Base-by-base conservation (phyloP, 2,329 filamentous ascomycete species). In the Malbranchea zuffiana region DNA sequence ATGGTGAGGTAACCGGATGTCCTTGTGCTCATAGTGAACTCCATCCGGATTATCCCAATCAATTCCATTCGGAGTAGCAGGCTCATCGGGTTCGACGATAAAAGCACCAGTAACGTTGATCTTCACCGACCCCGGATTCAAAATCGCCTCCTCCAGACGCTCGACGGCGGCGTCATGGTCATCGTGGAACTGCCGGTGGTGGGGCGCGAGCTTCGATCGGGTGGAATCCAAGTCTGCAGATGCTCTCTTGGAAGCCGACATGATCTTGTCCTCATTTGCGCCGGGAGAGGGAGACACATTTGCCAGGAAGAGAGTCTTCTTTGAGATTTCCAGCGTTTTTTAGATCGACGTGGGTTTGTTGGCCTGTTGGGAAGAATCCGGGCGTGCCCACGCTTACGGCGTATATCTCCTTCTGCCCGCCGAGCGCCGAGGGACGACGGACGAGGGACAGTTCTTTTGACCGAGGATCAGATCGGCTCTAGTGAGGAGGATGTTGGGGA, bases 71-170 rank as follows among this genome's bases (percentile, higher is more conserved):
- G 20, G n/a, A 12, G 55, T 53, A 40, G 53, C 60, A 26, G 53
- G 74, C 59, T 51, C 71, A 59, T 48, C 66, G 59, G 43, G 68
- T 55, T 95, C 85, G 51, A 94, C 86, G 47, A 98, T 96, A 55
- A 94, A 95, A 25, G 90, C 90, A 53, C 88, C 90, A 58, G 86
- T 78, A 47, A 96, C 88, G 57, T 98, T 96, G 66, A 98, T 96
- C 63, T 83, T 81, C 53, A 95, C 86, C 10, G 82, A 65, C 16
- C 74, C 74, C 2, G 75, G 74, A 41, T 74, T 71, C 42, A 65
- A 61, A 44, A 78, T 76, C 28, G 71, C 67, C 29, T 60, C 52
- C 39, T 60, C 52, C 21, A 62, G 38, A 27, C 55, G 57, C 33
- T 46, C 48, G 29, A 49, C 50, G 15, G 44, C 31, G 16, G 26